Conservation (phyloP, 2,329 filamentous ascomycete genomes). For the Fusarium hainanense region DNA sequence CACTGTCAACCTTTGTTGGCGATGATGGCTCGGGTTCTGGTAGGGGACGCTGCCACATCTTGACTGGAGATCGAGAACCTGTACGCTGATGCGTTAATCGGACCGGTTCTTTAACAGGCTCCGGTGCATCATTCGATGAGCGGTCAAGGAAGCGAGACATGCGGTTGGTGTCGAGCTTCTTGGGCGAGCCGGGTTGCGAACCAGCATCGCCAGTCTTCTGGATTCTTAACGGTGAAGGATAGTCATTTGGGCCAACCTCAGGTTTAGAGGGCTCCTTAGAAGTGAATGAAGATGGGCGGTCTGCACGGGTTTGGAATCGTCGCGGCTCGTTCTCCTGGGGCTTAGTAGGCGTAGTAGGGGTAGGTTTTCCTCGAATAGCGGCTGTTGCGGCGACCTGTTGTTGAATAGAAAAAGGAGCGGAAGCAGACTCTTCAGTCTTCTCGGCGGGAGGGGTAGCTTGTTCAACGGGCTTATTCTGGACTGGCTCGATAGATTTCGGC, state of each 20-base stretch:
- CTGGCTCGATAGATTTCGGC: conserved; percentile 4
- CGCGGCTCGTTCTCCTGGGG: conserved; percentile 22
- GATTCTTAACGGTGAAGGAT: conserved; percentile 42
- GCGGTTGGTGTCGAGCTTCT: conserved; percentile 68
- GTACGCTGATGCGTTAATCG: conserved; percentile 50
- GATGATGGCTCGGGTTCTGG: conserved; percentile 47
- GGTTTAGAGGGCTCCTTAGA: conserved; percentile 38
- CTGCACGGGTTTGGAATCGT: conserved; percentile 16
- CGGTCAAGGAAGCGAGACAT: conserved; percentile 69
- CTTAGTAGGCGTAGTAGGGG: conserved; percentile 42
- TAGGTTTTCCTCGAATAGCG: conserved; percentile 45
- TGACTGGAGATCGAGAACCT: conserved; percentile 54
- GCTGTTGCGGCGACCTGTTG: conserved; percentile 53
- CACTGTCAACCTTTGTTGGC: conserved; percentile 50
- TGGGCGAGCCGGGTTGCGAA: conserved; percentile 64
- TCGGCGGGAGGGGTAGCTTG: conserved; percentile 13
- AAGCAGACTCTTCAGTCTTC: conserved; percentile 32
- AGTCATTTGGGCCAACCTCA: conserved; percentile 45
- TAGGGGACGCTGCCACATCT: conserved; percentile 48
- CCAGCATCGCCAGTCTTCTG: conserved; percentile 49
- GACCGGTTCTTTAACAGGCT: conserved; percentile 43
- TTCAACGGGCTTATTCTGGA: conserved; percentile 5
- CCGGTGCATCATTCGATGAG: conserved; percentile 41
- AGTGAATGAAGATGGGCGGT: conserved; percentile 34
- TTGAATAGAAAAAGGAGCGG: conserved; percentile 48